A percentile compares a stretch with the other conserved stretches of the same genome.
These are phyloP conservation scores for Diaporthe sp. DNA, from an alignment of 2,329 filamentous ascomycete genomes.

Conservation along the genomic window DNA sequence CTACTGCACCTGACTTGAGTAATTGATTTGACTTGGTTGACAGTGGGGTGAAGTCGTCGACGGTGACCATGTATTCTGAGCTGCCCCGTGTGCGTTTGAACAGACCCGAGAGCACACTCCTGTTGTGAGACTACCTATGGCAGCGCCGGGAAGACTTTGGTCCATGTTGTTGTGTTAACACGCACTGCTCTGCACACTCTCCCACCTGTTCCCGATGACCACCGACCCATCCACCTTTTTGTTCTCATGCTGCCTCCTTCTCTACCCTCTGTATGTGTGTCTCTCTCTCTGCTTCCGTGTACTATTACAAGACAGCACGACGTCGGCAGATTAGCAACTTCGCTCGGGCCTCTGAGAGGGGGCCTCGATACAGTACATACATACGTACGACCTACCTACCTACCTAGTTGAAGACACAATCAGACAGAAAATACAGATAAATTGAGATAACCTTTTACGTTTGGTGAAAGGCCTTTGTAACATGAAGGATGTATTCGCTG, in stretches of 20 bases:
- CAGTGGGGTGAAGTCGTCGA: background rate
- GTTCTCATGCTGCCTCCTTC: background rate
- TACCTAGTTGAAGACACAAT: conserved; percentile 1
- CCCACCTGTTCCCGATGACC: background rate
- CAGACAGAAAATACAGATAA: conserved; percentile 32
- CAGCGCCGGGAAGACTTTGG: background rate
- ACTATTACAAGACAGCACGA: background rate
- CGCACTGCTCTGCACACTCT: background rate
- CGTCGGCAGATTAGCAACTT: background rate
- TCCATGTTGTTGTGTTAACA: background rate
- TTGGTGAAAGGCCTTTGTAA: too few relatives aligned
- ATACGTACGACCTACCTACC: background rate
- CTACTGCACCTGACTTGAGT: background rate
- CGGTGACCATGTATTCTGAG: background rate
- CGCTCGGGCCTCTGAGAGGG: background rate
- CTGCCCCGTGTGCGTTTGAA: background rate
- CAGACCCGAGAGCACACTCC: background rate
- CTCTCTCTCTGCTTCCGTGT: background rate
- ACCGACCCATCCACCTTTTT: background rate
- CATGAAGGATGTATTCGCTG: too few relatives aligned
- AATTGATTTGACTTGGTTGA: background rate
- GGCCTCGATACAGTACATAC: background rate
- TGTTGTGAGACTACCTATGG: background rate
- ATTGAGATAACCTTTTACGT: background rate
- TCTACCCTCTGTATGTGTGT: background rate